Conservation (phyloP, 257 asterid genomes). For the Solanum ahanhuiri region DNA sequence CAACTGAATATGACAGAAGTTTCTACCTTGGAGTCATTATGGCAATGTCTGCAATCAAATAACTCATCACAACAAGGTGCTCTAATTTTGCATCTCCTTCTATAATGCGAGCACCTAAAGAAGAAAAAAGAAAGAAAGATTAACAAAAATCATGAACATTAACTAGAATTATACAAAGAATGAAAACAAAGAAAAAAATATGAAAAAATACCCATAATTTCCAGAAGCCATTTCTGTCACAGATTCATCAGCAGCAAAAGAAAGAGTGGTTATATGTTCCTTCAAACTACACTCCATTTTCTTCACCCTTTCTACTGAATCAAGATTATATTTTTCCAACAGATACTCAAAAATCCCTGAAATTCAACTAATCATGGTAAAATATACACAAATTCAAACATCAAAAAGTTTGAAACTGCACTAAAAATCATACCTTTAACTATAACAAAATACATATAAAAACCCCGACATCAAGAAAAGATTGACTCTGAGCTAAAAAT, state of each 20-base stretch:
- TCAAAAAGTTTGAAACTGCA: neutral
- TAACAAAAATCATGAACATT: neutral
- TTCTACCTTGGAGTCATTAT: conserved; percentile 60
- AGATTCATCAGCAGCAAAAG: neutral
- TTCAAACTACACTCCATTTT: conserved; percentile 19
- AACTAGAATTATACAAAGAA: neutral
- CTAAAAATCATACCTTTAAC: neutral
- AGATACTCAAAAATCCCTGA: conserved; percentile 1
- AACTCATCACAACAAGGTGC: conserved; percentile 73
- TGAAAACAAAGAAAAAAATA: neutral
- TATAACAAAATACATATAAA: neutral
- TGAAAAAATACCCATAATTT: conserved; percentile 31
- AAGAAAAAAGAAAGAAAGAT: neutral
- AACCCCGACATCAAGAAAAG: neutral
- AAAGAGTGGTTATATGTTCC: neutral
- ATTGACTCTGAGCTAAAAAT: neutral
- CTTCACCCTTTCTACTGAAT: neutral
- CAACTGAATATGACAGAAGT: neutral
- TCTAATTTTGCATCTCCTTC: conserved; percentile 55
- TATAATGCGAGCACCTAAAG: conserved; percentile 57
- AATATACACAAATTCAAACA: neutral
- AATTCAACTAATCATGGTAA: neutral
- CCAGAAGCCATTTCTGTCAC: conserved; percentile 21
- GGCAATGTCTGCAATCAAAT: conserved; percentile 81
- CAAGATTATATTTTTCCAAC: neutral